Base-by-base conservation (phyloP, 805 yeast genomes). In the Blastobotrys parvus region DNA sequence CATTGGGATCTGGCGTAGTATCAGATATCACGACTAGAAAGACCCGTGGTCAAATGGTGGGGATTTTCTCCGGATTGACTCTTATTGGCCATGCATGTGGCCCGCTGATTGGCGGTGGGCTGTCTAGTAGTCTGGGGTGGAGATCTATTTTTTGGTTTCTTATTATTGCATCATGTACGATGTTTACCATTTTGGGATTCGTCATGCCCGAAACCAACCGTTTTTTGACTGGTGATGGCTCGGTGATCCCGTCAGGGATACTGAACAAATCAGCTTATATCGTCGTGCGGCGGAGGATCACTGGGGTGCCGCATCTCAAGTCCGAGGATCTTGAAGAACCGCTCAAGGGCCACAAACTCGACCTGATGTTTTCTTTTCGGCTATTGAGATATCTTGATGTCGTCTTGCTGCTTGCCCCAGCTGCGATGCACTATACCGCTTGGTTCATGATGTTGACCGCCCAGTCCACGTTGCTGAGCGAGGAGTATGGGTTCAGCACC, bases 131-230 rank as follows among this genome's bases (percentile, higher is more conserved):
- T 52, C 50, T 60, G 38, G 67, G 75, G 16, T 87, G 95, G 95
- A 69, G 88, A 52, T 76, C 86, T 0, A 56, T 59, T 13, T 61
- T 61, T 43, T 77, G 85, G 76, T 82, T 86, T 47, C 59, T 82
- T 40, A 77, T 83, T 1, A 77, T 82, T 19, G 77, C 82, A 4
- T 73, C 81, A 23, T 81, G 80, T 3, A 59, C 68, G 2, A 44
- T 64, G 3, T 34, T 70, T 3, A 17, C 58, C 1, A n/a, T 61
- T 1, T 55, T 62, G 1, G 45, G 67, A 2, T 23, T 70, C 8
- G 44, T 70, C 3, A 59, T 85, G n/a, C 92, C 94, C 1, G 95
- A 87, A 56, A 87, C 95, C 0, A 72, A 73, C 30, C 67, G 94
- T 44, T 60, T 72, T 4, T 58, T 82, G 4, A 88, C 78, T 2